Conservation (phyloP, 2,329 filamentous ascomycete genomes). For the Fusarium robinianum region DNA sequence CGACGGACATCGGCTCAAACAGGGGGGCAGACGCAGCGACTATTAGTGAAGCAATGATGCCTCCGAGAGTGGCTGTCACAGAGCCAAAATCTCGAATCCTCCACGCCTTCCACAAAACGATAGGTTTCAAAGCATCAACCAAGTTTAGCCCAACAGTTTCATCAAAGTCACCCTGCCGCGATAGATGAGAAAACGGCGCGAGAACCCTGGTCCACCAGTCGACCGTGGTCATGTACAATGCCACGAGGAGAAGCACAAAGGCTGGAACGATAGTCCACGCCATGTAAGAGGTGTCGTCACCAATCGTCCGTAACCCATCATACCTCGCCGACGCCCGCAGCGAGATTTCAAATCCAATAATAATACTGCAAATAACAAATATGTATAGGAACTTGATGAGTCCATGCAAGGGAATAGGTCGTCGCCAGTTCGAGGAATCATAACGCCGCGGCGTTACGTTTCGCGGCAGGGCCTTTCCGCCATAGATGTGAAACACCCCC, state of each 20-base stretch:
- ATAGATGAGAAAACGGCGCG: conserved; percentile 41
- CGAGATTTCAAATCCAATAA: conserved; percentile 43
- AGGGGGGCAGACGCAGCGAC: conserved; percentile 40
- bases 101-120: conserved; percentile 36
- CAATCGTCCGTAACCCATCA: conserved; percentile 40
- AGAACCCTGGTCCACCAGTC: conserved; percentile 42
- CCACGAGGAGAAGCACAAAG: conserved; percentile 36
- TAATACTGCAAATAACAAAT: conserved; percentile 36
- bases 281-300: conserved; percentile 38
- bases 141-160: conserved; percentile 41
- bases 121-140: conserved; percentile 38
- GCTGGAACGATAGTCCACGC: conserved; percentile 44
- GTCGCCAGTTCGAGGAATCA: conserved; percentile 37
- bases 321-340: conserved; percentile 38
- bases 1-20: conserved; percentile 39
- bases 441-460: conserved; percentile 15
- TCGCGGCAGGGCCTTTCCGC: conserved; percentile 28
- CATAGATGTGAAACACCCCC: conserved; percentile 36
- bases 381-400: conserved; percentile 36
- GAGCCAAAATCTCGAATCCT: conserved; percentile 36
- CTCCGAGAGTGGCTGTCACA: conserved; percentile 34
- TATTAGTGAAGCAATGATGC: conserved; percentile 38
- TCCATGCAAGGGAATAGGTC: conserved; percentile 40
- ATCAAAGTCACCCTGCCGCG: conserved; percentile 34
- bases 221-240: conserved; percentile 38